Evolutionary conservation across 2,329 filamentous ascomycete species (phyloP).

Genomic region (Colletotrichum siamense): DNA sequence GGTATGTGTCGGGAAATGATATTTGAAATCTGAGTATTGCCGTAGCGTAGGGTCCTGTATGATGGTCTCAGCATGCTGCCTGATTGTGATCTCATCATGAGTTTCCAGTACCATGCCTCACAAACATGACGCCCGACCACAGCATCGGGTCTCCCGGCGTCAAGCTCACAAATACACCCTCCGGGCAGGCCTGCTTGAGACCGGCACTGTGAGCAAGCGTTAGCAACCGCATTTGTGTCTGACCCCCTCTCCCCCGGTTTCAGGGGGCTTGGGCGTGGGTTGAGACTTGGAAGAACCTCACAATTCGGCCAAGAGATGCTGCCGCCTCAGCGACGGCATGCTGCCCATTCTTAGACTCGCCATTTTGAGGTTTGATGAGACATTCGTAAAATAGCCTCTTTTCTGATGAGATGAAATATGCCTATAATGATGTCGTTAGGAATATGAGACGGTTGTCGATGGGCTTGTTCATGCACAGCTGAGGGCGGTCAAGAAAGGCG

Average conservation of each 20-base stretch:
- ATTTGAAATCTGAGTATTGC: conserved; percentile 91
- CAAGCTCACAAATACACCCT: conserved; percentile 86
- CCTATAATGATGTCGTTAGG: neutral
- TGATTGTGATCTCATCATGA: neutral
- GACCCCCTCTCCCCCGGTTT: conserved; percentile 28
- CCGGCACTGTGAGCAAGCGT: conserved; percentile 65
- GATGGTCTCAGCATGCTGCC: conserved; percentile 1
- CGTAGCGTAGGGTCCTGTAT: conserved; percentile 82
- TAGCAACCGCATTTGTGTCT: neutral
- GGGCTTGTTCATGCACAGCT: conserved; percentile 14
- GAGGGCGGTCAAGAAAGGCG: conserved; percentile 31
- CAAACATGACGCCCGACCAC: conserved; percentile 92
- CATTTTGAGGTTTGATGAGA: conserved; percentile 38
- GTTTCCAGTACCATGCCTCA: conserved; percentile 74
- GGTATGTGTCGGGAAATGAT: conserved; percentile 83
- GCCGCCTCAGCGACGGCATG: conserved; percentile 67
- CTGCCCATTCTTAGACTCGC: conserved; percentile 46
- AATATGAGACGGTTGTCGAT: conserved; percentile 11
- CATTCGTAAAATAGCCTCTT: neutral
- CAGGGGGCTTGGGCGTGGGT: neutral
- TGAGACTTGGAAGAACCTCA: conserved; percentile 39
- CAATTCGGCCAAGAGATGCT: conserved; percentile 85
- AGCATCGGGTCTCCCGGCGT: conserved; percentile 80
- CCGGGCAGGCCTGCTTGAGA: conserved; percentile 81
- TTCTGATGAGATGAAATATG: conserved; percentile 5